phyloP scores from a whole-genome alignment of 768 basidiomycete genomes.

The Lyophyllum semitale region DNA sequence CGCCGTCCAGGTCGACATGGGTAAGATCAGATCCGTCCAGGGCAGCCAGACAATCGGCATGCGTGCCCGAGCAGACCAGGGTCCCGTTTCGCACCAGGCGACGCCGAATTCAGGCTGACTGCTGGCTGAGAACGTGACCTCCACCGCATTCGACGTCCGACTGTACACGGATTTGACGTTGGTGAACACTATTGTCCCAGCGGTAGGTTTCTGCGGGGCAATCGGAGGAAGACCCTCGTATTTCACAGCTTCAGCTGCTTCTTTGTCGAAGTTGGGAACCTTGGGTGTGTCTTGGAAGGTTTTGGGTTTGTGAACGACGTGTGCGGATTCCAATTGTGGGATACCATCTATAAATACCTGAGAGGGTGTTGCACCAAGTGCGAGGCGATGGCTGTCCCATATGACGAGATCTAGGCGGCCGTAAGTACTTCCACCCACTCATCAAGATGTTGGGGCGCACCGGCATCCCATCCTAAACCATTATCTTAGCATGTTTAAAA shows the following conservation, averaged over 20 bases:
- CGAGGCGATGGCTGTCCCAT: slow-evolving; percentile 85
- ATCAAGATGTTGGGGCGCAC: slow-evolving; percentile 29
- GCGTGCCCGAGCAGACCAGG: slow-evolving; percentile 49
- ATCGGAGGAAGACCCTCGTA: slow-evolving; percentile 81
- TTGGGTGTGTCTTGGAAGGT: slow-evolving; percentile 48
- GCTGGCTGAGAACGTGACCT: slow-evolving; percentile 27
- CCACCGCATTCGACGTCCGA: slow-evolving; percentile 26
- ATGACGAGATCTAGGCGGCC: slow-evolving; percentile 64
- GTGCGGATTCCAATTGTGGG: slow-evolving; percentile 58
- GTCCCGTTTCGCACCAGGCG: slow-evolving; percentile 47
- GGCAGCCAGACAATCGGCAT: slow-evolving; percentile 22
- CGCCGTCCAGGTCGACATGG: slow-evolving; percentile 69
- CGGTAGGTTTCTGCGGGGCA: slow-evolving; percentile 35
- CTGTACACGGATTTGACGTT: slow-evolving; percentile 60
- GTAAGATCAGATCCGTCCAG: slow-evolving; percentile 22
- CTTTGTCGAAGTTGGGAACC: slow-evolving; percentile 72
- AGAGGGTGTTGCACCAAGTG: slow-evolving; percentile 81
- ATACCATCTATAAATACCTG: slow-evolving; percentile 94
- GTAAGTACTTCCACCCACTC: neutral
- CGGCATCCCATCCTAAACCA: slow-evolving; percentile 83
- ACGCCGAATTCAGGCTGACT: slow-evolving; percentile 26
- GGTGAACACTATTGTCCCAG: slow-evolving; percentile 50
- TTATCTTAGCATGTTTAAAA: too few species aligned
- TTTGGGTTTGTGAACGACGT: slow-evolving; percentile 51
- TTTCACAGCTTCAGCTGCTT: slow-evolving; percentile 58